phyloP scores from a whole-genome alignment of 2,329 filamentous ascomycete species.

The Cladosporium sphaerospermum region DNA sequence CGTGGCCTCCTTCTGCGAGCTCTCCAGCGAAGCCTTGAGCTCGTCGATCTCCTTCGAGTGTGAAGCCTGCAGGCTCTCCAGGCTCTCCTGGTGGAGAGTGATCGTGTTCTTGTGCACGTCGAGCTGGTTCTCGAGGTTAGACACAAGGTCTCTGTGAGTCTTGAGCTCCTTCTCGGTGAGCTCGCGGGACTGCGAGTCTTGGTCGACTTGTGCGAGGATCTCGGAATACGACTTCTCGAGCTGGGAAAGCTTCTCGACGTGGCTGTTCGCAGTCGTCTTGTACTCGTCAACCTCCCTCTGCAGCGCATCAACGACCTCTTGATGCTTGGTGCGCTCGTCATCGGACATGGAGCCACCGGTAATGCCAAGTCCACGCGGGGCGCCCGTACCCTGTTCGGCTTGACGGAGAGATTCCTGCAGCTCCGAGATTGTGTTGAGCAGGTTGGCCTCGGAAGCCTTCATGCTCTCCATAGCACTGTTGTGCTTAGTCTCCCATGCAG shows the following conservation, averaged over 20 bases:
- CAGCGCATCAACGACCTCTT: constrained; percentile 52
- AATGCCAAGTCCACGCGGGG: constrained; percentile 11
- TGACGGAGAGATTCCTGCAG: constrained; percentile 54
- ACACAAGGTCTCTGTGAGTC: constrained; percentile 46
- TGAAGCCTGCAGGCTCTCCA: constrained; percentile 48
- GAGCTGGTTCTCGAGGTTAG: constrained; percentile 52
- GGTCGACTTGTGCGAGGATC: constrained; percentile 61
- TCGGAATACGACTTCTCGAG: constrained; percentile 66
- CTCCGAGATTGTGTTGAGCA: constrained; percentile 65
- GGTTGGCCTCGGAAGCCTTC: constrained; percentile 64
- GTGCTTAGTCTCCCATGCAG: constrained; percentile 71
- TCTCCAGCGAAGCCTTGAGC: constrained; percentile 51
- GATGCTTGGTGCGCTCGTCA: constrained; percentile 38
- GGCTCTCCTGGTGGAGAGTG: constrained; percentile 47
- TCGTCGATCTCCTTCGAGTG: constrained; percentile 55
- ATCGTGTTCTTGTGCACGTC: constrained; percentile 51
- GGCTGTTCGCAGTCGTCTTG: constrained; percentile 64
- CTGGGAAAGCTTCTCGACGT: constrained; percentile 62
- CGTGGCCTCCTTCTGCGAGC: constrained; percentile 24
- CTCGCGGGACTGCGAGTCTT: constrained; percentile 56
- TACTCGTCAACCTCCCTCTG: constrained; percentile 75
- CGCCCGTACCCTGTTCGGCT: background rate
- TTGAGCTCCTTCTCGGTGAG: constrained; percentile 47
- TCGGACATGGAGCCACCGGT: constrained; percentile 26
- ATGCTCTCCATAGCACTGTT: constrained; percentile 62